A percentile compares a stretch with the other conserved stretches of the same genome.
phyloP scores from a whole-genome alignment of 2,329 filamentous ascomycete genomes.

The Nemania sp. region DNA sequence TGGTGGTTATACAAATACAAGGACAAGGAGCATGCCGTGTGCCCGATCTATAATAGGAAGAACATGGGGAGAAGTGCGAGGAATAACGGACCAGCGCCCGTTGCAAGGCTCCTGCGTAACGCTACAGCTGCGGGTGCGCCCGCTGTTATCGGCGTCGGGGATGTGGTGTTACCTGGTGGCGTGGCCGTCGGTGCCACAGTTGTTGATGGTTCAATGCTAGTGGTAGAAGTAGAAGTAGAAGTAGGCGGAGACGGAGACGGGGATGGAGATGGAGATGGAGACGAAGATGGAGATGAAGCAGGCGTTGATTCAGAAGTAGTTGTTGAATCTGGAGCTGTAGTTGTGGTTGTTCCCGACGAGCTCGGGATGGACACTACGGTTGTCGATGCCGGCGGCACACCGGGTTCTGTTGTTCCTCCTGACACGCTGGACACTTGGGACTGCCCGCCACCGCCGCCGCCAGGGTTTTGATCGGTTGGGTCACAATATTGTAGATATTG shows the following conservation, averaged over 20 bases:
- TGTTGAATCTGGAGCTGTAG: background rate
- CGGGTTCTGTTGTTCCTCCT: constrained; percentile 24
- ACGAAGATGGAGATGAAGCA: background rate
- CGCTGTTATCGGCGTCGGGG: constrained; percentile 20
- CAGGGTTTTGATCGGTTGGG: background rate
- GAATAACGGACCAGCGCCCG: constrained; percentile 25
- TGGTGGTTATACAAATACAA: no score
- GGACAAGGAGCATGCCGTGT: background rate
- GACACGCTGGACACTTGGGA: constrained; percentile 23
- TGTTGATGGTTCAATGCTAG: background rate
- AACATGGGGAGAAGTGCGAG: constrained; percentile 34
- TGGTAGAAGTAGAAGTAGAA: background rate
- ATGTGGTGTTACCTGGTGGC: constrained; percentile 18
- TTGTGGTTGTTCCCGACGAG: constrained; percentile 17
- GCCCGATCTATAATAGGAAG: constrained; percentile 31
- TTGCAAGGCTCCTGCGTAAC: constrained; percentile 11
- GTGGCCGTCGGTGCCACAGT: constrained; percentile 3
- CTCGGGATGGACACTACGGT: constrained; percentile 13
- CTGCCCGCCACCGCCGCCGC: constrained; percentile 9
- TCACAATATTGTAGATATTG: constrained; percentile 55
- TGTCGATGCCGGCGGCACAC: constrained; percentile 23
- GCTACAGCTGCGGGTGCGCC: constrained; percentile 25
- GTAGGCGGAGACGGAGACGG: constrained; percentile 2
- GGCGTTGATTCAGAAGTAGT: constrained; percentile 5
- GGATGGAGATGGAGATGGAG: background rate